phyloP scores from a whole-genome alignment of 108 stramenopile species.

The Nannochloropsis oceanica region DNA sequence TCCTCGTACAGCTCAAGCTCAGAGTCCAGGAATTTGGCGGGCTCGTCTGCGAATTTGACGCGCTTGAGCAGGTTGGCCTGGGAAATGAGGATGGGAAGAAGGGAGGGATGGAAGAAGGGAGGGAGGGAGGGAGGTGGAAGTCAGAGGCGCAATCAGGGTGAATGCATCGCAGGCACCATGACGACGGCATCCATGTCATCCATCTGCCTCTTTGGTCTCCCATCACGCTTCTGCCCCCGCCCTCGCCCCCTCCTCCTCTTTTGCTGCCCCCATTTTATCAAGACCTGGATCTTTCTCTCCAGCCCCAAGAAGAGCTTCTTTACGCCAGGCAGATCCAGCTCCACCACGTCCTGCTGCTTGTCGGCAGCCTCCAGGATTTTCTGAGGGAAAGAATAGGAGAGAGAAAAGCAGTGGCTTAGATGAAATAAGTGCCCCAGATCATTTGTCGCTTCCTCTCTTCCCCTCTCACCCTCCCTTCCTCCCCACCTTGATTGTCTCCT shows the following conservation, averaged over 20 bases:
- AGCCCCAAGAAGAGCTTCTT: neutral
- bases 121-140: neutral
- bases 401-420: no score
- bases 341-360: neutral
- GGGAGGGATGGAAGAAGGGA: neutral
- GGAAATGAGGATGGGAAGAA: neutral
- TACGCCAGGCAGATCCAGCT: neutral
- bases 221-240: neutral
- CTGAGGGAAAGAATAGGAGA: neutral
- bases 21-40: constrained; percentile 37
- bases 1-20: constrained; percentile 41
- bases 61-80: constrained; percentile 2
- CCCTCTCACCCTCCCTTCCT: neutral
- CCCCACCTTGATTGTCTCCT: neutral
- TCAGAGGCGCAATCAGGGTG: no score
- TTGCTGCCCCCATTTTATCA: no score
- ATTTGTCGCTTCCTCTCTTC: no score
- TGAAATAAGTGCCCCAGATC: no score
- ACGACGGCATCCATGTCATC: no score
- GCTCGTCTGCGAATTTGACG: constrained; percentile 41
- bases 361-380: neutral
- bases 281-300: neutral
- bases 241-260: neutral
- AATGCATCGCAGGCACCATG: no score
- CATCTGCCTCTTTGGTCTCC: no score